Percentiles rank a stretch among this genome's conserved stretches.
These are phyloP conservation scores for Lactifluus rugatus DNA, from an alignment of 768 basidiomycete species.

Conservation along the genomic window DNA sequence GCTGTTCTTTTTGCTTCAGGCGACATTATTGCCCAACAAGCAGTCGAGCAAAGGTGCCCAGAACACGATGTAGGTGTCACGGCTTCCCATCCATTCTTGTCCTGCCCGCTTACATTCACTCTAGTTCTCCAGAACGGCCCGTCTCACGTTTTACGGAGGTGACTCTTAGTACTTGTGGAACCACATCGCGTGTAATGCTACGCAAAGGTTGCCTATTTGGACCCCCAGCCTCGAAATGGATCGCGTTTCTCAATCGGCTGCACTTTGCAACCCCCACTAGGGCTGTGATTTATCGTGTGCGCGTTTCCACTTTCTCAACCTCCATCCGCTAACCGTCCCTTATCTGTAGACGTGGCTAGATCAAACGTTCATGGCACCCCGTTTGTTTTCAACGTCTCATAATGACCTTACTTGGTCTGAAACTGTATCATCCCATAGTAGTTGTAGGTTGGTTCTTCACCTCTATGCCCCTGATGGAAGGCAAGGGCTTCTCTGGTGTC, in stretches of 20 bases:
- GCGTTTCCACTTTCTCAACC: constrained; percentile 18
- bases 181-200: neutral
- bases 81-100: neutral
- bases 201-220: constrained; percentile 62
- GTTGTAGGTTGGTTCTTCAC: constrained; percentile 53
- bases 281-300: constrained; percentile 52
- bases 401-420: neutral
- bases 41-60: constrained; percentile 58
- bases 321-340: neutral
- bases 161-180: neutral
- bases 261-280: constrained; percentile 53
- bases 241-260: constrained; percentile 57
- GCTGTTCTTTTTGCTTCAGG: constrained; percentile 62
- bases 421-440: constrained; percentile 21
- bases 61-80: constrained; percentile 58
- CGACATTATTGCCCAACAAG: constrained; percentile 81
- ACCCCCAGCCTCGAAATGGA: constrained; percentile 78
- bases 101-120: neutral
- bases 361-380: constrained; percentile 68
- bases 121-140: constrained; percentile 50
- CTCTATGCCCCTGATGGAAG: constrained; percentile 73
- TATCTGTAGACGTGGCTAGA: constrained; percentile 65
- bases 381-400: constrained; percentile 27
- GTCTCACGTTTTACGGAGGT: constrained; percentile 70
- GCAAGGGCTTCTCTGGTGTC: constrained; percentile 47